These are phyloP conservation scores for Lobosporangium transversale DNA, from an alignment of 192 early-diverging fungal species.

Conservation along the genomic window DNA sequence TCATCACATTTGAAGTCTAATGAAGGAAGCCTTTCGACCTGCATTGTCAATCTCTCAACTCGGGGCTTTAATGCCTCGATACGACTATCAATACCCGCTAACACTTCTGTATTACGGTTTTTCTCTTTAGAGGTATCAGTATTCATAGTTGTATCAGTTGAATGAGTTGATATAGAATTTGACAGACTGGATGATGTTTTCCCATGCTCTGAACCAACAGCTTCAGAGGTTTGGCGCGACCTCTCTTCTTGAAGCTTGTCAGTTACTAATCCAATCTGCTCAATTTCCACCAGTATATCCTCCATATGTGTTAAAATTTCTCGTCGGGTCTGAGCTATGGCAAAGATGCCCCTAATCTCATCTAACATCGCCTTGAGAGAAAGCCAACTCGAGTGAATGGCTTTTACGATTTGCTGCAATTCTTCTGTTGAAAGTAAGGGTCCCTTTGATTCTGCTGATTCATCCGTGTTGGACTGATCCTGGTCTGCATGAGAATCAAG, in stretches of 20 bases:
- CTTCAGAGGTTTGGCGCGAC: not conserved
- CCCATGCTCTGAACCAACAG: not conserved
- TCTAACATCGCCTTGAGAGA: constrained; percentile 56
- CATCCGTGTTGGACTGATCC: not conserved
- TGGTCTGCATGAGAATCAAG: constrained; percentile 18
- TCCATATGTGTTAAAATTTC: constrained; percentile 31
- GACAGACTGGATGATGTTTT: constrained; percentile 9
- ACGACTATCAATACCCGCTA: constrained; percentile 54
- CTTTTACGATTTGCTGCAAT: constrained; percentile 39
- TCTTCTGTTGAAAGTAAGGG: constrained; percentile 13
- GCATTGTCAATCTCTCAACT: constrained; percentile 42
- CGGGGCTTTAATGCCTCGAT: constrained; percentile 55
- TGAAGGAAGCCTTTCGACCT: constrained; percentile 3
- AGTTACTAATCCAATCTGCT: constrained; percentile 23
- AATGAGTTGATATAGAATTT: constrained; percentile 1
- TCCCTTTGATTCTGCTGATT: not conserved
- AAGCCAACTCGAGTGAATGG: constrained; percentile 62
- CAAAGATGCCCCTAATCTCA: constrained; percentile 58
- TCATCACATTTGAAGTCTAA: not conserved
- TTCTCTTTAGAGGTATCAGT: constrained; percentile 6
- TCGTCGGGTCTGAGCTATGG: constrained; percentile 27
- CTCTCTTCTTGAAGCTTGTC: constrained; percentile 19
- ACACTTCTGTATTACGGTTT: constrained; percentile 14
- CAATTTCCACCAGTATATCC: constrained; percentile 16
- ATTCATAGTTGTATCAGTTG: not conserved